Evolutionary conservation across 192 early-diverging fungal species (phyloP).

Genomic region (Gonapodya prolifera): DNA sequence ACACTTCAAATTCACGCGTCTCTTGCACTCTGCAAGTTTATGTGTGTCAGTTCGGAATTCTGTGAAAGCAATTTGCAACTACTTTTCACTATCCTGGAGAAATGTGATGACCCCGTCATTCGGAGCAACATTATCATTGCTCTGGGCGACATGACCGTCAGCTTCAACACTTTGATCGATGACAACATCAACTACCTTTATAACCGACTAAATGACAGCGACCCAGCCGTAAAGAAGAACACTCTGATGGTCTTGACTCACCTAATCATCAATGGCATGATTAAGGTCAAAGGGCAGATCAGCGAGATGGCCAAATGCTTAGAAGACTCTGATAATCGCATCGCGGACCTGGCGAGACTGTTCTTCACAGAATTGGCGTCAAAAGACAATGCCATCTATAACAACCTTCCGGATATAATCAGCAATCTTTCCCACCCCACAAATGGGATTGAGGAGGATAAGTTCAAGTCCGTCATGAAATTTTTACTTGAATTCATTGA

Average conservation of each 20-base stretch:
- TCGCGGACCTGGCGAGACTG: conserved; percentile 81
- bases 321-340: conserved; percentile 72
- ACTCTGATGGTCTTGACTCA: conserved; percentile 97
- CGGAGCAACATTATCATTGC: conserved; percentile 92
- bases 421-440: conserved; percentile 62
- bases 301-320: conserved; percentile 98
- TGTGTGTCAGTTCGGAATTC: conserved; percentile 91
- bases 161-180: conserved; percentile 93
- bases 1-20: conserved; percentile 80
- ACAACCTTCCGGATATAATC: conserved; percentile 98
- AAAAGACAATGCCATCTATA: conserved; percentile 98
- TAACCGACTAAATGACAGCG: conserved; percentile 71
- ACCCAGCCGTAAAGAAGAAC: conserved; percentile 81
- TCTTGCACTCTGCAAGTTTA: conserved; percentile 84
- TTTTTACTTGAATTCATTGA: conserved; percentile 93
- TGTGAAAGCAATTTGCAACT: conserved; percentile 87
- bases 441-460: conserved; percentile 62
- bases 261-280: conserved; percentile 96
- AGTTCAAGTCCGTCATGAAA: conserved; percentile 82
- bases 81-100: conserved; percentile 78
- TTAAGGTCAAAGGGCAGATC: conserved; percentile 97
- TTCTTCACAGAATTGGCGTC: conserved; percentile 93
- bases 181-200: conserved; percentile 93
- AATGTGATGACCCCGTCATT: conserved; percentile 69
- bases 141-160: conserved; percentile 95